Evolutionary conservation across 2,329 filamentous ascomycete species (phyloP).

Genomic region (Chaetomium strumarium): DNA sequence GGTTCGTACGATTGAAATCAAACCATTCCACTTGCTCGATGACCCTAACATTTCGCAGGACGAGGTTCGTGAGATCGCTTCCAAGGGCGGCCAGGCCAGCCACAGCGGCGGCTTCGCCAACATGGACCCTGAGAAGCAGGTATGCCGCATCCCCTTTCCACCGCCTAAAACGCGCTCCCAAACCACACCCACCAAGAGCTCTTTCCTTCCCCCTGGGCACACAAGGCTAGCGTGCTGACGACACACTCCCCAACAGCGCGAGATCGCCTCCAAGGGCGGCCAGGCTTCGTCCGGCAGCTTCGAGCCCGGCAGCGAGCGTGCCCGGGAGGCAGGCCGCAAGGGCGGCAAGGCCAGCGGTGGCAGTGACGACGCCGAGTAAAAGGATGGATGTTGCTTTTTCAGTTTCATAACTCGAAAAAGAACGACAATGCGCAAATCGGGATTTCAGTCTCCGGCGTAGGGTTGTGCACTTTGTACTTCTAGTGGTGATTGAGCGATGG

Average conservation of each 20-base stretch:
- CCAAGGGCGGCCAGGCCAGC: conserved; percentile 37
- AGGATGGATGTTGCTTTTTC: not conserved
- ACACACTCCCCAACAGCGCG: conserved; percentile 31
- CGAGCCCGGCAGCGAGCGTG: conserved; percentile 46
- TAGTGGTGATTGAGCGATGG: too few species aligned
- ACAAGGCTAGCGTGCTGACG: not conserved
- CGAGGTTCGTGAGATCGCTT: conserved; percentile 39
- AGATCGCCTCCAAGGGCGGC: conserved; percentile 51
- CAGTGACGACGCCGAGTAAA: conserved; percentile 10
- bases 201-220: not conserved
- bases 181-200: conserved; percentile 16
- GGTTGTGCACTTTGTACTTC: too few species aligned
- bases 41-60: conserved; percentile 30
- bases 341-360: conserved; percentile 34
- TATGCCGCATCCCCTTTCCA: not conserved
- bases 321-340: conserved; percentile 49
- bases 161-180: not conserved
- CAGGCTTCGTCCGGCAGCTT: conserved; percentile 49
- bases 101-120: conserved; percentile 35
- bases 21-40: not conserved
- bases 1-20: too few species aligned
- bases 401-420: too few species aligned
- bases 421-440: too few species aligned
- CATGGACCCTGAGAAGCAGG: conserved; percentile 35
- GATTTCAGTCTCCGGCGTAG: too few species aligned